Evolutionary conservation across 163 green algal genomes (phyloP), one percentile per base, ranked within the genome.

Genomic region (Picocystis sp.): DNA sequence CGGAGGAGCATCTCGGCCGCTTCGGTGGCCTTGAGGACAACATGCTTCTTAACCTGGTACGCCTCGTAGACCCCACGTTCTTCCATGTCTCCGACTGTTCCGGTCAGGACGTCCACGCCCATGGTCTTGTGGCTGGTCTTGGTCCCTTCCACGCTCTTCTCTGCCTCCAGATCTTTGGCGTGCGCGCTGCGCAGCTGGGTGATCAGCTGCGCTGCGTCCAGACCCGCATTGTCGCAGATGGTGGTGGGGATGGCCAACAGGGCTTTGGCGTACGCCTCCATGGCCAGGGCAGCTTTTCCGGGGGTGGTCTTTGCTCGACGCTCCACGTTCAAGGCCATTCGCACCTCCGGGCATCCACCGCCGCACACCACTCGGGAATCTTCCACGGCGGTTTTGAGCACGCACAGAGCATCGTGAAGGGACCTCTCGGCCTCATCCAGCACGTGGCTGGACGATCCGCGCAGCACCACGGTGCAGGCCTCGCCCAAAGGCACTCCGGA

Each of bases 1-100:
- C 90, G 66, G 45, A 98, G 62, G 53, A 98, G 96, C 87, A 97
- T 97, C 66, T 98, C 90, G 11, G 88, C 67, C 2, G 90, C 90
- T 63, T 98, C 90, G 19, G 88, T 97, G 2, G 87, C 90, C 22
- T 75, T 91, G 44, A 93, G 55, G 52, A 98, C 53, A 38, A 94
- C 83, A 50, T 82, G 68, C 19, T 81, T 66, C 65, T 95, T 95
- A 2, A 96, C 87, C 58, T 85, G 75, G 73, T 91, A 94, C 9
- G 75, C 70, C 66, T 97, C 89, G 61, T 73, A 87, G 60, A 97
- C 91, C 57, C 89, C 87, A 29, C 81, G 64, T 58, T 86, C 38
- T 42, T 52, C 33, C 81, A 90, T 89, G 63, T 86, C 57, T 3
- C 60, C 66, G 11, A 62, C 23, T 29, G 53, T 48, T 15, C 84